Conservation (phyloP, 2,329 filamentous ascomycete genomes). For the Fusarium tupiense region DNA sequence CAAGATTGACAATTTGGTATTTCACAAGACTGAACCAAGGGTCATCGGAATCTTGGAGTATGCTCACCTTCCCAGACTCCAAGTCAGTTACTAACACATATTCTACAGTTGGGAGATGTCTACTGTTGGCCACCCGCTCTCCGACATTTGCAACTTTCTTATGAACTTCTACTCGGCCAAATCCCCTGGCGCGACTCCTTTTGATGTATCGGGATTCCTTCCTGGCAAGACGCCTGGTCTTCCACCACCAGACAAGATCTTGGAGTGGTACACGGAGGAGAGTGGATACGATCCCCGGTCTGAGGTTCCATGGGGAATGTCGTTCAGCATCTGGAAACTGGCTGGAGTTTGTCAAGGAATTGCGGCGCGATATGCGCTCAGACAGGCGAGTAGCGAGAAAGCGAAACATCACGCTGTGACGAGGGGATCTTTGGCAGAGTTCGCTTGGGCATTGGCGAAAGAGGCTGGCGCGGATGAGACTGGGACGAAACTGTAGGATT, state of each 20-base stretch:
- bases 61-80: conserved; percentile 42
- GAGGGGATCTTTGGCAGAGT: conserved; percentile 77
- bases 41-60: conserved; percentile 94
- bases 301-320: conserved; percentile 69
- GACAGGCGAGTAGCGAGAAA: conserved; percentile 89
- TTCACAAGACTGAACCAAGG: conserved; percentile 85
- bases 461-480: conserved; percentile 45
- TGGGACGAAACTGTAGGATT: conserved; percentile 42
- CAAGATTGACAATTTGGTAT: conserved; percentile 92
- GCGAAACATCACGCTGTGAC: conserved; percentile 77
- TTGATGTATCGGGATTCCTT: conserved; percentile 63
- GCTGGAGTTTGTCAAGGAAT: conserved; percentile 84
- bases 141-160: conserved; percentile 84
- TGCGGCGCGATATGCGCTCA: conserved; percentile 82
- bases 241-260: conserved; percentile 53
- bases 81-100: not conserved
- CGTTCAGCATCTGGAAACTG: conserved; percentile 70
- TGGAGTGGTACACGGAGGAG: conserved; percentile 55
- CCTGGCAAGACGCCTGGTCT: conserved; percentile 73
- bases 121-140: conserved; percentile 94
- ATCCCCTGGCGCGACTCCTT: conserved; percentile 32
- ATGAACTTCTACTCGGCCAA: conserved; percentile 53
- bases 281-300: conserved; percentile 76
- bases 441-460: conserved; percentile 80
- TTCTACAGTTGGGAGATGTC: conserved; percentile 88